These are phyloP conservation scores for Lineolata rhizophorae DNA, from an alignment of 495 filamentous ascomycete species.

Conservation along the genomic window DNA sequence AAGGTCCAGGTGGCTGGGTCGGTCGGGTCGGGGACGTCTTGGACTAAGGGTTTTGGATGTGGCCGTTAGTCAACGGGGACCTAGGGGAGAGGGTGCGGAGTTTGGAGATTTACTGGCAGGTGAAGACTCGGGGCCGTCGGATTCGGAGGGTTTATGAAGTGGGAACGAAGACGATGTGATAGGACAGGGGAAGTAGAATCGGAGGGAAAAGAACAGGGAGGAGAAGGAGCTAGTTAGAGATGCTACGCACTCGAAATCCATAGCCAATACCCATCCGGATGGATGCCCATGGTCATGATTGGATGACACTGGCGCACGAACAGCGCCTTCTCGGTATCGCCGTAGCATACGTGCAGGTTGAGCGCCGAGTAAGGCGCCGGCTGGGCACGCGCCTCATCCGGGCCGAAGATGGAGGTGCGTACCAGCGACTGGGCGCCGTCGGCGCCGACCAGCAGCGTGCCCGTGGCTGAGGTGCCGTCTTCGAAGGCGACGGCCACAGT, in stretches of 20 bases:
- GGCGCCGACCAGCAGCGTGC: conserved; percentile 8
- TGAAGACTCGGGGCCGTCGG: no score
- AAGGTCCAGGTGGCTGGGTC: conserved; percentile 18
- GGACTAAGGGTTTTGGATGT: no score
- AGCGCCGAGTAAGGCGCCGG: conserved; percentile 5
- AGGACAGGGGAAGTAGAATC: no score
- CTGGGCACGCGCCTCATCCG: conserved; percentile 4
- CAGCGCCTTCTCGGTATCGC: conserved; percentile 16
- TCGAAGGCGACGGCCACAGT: conserved; percentile 8
- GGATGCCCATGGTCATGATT: conserved; percentile 12
- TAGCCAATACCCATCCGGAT: conserved; percentile 9
- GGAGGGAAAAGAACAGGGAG: no score
- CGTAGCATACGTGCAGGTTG: conserved; percentile 12
- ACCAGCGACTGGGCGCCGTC: conserved; percentile 11
- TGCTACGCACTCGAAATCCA: conserved; percentile 5
- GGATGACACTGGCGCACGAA: conserved; percentile 13
- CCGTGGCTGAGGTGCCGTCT: conserved; percentile 7
- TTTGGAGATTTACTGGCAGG: no score
- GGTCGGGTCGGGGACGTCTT: conserved; percentile 13
- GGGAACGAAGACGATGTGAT: no score
- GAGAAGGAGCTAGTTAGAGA: no score
- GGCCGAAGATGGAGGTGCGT: conserved; percentile 7
- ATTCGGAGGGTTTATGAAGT: no score
- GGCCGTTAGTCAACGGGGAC: no score
- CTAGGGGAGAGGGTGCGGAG: no score